Percentiles rank a stretch among this genome's conserved stretches.
phyloP scores from a whole-genome alignment of 2,329 filamentous ascomycete species.

The Fusarium liriodendri region DNA sequence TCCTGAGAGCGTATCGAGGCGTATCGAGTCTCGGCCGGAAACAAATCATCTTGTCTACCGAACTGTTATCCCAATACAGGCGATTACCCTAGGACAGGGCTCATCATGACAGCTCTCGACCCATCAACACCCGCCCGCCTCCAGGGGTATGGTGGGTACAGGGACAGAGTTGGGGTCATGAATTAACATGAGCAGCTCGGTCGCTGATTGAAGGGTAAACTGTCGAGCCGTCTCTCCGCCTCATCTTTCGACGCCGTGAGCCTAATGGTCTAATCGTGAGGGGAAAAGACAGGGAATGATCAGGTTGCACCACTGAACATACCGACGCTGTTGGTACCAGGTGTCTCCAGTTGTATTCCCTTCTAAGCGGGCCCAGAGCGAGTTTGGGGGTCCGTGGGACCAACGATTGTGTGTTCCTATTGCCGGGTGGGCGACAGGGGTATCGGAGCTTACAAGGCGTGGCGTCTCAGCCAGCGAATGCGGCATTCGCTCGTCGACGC shows the following conservation, averaged over 20 bases:
- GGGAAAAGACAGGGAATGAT: constrained; percentile 11
- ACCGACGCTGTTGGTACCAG: constrained; percentile 26
- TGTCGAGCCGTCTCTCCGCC: constrained; percentile 13
- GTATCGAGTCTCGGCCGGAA: not conserved
- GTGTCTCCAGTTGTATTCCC: not conserved
- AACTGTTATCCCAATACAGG: constrained; percentile 29
- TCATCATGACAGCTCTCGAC: constrained; percentile 17
- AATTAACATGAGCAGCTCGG: constrained; percentile 1
- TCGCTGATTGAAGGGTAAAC: constrained; percentile 44
- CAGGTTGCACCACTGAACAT: constrained; percentile 27
- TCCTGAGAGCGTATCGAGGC: not conserved
- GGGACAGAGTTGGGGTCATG: not conserved
- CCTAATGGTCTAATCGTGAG: constrained; percentile 25
- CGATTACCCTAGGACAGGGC: constrained; percentile 4
- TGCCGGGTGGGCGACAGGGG: constrained; percentile 25
- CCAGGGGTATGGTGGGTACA: constrained; percentile 10
- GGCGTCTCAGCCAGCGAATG: constrained; percentile 19
- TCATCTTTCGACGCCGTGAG: constrained; percentile 22
- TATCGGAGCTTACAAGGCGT: constrained; percentile 18
- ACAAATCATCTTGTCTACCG: constrained; percentile 8
- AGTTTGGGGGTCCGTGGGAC: constrained; percentile 8
- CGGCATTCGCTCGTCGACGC: constrained; percentile 22
- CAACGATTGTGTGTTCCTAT: not conserved
- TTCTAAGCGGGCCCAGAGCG: constrained; percentile 10
- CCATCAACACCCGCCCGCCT: constrained; percentile 17